phyloP scores from a whole-genome alignment of 164 flowering plant genomes.

The Vitis cinerea region DNA sequence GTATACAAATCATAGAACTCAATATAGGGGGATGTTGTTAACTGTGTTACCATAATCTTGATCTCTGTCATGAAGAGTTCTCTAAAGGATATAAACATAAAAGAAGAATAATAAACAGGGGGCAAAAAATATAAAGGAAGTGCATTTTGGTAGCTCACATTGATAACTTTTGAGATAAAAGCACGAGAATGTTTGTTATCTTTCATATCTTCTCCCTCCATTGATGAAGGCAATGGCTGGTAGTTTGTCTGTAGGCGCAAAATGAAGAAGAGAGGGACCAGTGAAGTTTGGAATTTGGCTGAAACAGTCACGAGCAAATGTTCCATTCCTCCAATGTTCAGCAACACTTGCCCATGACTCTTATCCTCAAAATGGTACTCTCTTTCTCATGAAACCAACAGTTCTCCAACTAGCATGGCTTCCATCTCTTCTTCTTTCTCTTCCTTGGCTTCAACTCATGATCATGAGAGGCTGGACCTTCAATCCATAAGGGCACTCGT shows the following conservation, averaged over 20 bases:
- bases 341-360: background rate
- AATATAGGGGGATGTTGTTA: too few relatives aligned
- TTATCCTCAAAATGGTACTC: background rate
- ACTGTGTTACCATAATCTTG: too few relatives aligned
- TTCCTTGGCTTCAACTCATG: slow-evolving; percentile 14
- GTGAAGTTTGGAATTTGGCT: slow-evolving; percentile 27
- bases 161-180: background rate
- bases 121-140: too few relatives aligned
- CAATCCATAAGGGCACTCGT: slow-evolving; percentile 40
- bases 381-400: slow-evolving; percentile 20
- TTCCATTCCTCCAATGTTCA: slow-evolving; percentile 12
- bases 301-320: slow-evolving; percentile 33
- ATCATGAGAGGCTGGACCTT: slow-evolving; percentile 29
- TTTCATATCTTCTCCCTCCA: slow-evolving; percentile 10
- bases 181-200: background rate
- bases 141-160: too few relatives aligned
- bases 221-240: slow-evolving; percentile 22
- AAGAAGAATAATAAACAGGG: too few relatives aligned
- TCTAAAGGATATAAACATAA: too few relatives aligned
- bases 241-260: slow-evolving; percentile 22
- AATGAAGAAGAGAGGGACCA: slow-evolving; percentile 25
- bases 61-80: too few relatives aligned
- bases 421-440: slow-evolving; percentile 20
- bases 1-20: too few relatives aligned
- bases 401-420: slow-evolving; percentile 21